Base-by-base conservation (phyloP, 2,329 filamentous ascomycete species). In the Pyricularia pennisetigena region DNA sequence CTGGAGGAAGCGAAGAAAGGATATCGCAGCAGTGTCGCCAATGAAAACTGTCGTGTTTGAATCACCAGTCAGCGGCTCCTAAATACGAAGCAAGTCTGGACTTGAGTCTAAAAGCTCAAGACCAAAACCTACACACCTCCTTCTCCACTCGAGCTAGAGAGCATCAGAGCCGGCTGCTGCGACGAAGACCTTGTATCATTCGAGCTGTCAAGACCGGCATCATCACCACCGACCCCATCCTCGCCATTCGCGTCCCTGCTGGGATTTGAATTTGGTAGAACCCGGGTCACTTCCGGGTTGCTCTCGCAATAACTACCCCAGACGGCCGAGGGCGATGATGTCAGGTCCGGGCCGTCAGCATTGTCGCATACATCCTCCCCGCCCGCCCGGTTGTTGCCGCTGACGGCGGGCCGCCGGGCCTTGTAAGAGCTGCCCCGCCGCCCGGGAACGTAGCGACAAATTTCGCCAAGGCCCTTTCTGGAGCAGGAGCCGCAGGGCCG, bases 1-100 rank as follows among this genome's bases (percentile, higher is more conserved):
- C 9, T 68, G 69, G 4, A 67, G 66, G 28, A 71, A 67, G 20
- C 69, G 69, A 23, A 71, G 68, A 29, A 71, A 71, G 1, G 70
- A 71, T 20, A 71, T 68, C 3, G 70, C 69, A 2, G 70, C 70
- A 9, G 69, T 69, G 63, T 70, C 68, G 24, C 70, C 70, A 28
- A 71, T 68, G n/a, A 54, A 70, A 6, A 71, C 69, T 67, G 14
- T n/a, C 0, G 64, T 8, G 35, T 30, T 61, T 16, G 29, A n/a
- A 35, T 35, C 10, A 14, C 2, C 3, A 14, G 32, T 35, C 6
- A 35, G 32, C 12, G 32, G 23, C 7, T 3, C 41, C 20, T 57
- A n/a, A 20, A 8, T 23, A 10, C 20, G 2, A 57, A n/a, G 57
- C 23, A 61, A 23, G 41, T n/a, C n/a, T 5, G 20, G 20, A 49